These are phyloP conservation scores for Globisporangium irregulare DNA, from an alignment of 352 stramenopile species.

Conservation along the genomic window DNA sequence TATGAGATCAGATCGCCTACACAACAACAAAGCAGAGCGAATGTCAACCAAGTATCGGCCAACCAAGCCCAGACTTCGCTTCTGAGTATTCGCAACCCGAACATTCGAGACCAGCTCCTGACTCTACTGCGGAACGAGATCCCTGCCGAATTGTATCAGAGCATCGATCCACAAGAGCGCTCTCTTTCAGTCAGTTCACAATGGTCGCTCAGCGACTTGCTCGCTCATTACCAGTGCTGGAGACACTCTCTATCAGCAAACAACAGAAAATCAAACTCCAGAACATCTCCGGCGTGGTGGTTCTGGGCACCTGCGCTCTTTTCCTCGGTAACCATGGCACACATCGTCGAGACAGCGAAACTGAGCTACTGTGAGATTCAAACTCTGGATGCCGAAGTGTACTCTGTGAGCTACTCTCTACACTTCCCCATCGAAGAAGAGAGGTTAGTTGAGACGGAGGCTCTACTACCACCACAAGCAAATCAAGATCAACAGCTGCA, in stretches of 20 bases:
- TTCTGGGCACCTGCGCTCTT: conserved; percentile 13
- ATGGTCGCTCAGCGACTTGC: conserved; percentile 8
- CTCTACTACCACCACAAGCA: not conserved
- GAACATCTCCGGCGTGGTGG: conserved; percentile 3
- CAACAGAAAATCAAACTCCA: not conserved
- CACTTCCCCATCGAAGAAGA: not conserved
- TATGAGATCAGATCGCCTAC: not conserved
- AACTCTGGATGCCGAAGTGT: not conserved
- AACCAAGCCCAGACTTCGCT: not conserved
- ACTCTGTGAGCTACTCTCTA: not conserved
- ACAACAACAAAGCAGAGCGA: not conserved
- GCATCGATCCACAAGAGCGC: too few species aligned
- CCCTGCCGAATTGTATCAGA: not conserved
- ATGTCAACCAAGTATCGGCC: not conserved
- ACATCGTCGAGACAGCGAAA: conserved; percentile 3
- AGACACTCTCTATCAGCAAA: not conserved
- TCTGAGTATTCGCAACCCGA: not conserved
- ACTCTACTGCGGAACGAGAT: conserved; percentile 13
- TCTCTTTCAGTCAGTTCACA: not conserved
- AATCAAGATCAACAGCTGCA: not conserved
- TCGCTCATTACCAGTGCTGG: conserved; percentile 12
- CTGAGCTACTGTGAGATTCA: not conserved
- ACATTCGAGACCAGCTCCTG: not conserved
- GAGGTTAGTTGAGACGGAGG: too few species aligned
- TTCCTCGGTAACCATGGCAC: not conserved